A percentile compares a stretch with the other conserved stretches of the same genome.
These are phyloP conservation scores for Alternaria ethzedia DNA, from an alignment of 2,329 filamentous ascomycete genomes.

Conservation along the genomic window DNA sequence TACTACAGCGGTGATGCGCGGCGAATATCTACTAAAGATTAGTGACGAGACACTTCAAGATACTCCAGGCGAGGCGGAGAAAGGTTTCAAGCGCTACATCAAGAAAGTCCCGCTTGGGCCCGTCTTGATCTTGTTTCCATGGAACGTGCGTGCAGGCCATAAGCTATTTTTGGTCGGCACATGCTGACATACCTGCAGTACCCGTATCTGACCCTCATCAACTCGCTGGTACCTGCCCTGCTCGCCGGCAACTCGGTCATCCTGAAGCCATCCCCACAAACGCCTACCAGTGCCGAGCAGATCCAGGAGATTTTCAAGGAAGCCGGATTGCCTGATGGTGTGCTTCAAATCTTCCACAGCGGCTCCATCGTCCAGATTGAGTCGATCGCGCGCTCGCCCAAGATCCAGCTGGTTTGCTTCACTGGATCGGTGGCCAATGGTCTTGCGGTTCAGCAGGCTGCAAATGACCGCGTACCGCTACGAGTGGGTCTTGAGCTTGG, in stretches of 20 bases:
- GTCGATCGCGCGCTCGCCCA: constrained; percentile 76
- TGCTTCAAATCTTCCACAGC: constrained; percentile 91
- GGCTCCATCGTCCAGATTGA: constrained; percentile 80
- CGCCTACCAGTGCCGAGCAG: constrained; percentile 88
- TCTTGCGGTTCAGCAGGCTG: constrained; percentile 82
- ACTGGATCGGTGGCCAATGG: constrained; percentile 92
- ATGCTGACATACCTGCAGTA: constrained; percentile 65
- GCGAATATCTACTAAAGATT: constrained; percentile 84
- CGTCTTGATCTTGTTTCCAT: constrained; percentile 88
- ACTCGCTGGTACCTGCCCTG: constrained; percentile 90
- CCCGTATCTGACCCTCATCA: constrained; percentile 90
- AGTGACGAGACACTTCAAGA: constrained; percentile 79
- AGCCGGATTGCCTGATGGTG: constrained; percentile 80
- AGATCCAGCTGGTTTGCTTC: constrained; percentile 85
- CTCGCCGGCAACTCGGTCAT: constrained; percentile 90
- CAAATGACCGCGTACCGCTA: constrained; percentile 77
- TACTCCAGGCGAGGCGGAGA: constrained; percentile 80
- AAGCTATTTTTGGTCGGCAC: constrained; percentile 6
- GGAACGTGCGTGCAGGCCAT: constrained; percentile 76
- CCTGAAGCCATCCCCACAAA: constrained; percentile 93
- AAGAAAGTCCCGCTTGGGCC: constrained; percentile 87
- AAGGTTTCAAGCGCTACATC: constrained; percentile 89
- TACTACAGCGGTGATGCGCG: constrained; percentile 81
- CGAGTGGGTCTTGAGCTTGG: constrained; percentile 89
- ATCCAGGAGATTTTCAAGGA: constrained; percentile 76